Evolutionary conservation across 108 stramenopile genomes (phyloP).

Genomic region (Craspedostauros australis): DNA sequence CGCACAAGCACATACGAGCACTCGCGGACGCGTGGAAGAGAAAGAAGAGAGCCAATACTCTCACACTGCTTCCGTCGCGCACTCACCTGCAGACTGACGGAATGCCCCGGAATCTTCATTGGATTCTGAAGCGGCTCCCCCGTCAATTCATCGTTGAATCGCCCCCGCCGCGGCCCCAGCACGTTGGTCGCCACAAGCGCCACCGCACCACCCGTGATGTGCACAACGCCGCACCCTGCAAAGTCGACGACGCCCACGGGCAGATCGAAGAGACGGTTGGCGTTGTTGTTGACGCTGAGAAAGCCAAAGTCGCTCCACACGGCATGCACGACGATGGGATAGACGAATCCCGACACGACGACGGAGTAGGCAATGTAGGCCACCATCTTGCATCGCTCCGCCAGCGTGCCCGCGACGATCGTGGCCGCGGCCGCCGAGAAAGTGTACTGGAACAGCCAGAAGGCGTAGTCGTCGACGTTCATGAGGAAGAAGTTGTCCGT

Average conservation of each 20-base stretch:
- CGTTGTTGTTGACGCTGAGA: conserved; percentile 31
- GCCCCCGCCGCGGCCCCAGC: conserved; percentile 79
- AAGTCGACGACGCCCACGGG: conserved; percentile 83
- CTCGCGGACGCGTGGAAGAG: no score
- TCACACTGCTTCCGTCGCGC: no score
- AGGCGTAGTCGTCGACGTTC: conserved; percentile 25
- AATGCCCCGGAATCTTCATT: conserved; percentile 68
- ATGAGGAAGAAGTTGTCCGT: conserved; percentile 41
- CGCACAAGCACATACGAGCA: no score
- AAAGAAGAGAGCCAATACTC: no score
- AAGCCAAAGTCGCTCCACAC: conserved; percentile 75
- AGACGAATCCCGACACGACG: conserved; percentile 65
- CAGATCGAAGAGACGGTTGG: conserved; percentile 21
- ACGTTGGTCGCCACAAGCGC: conserved; percentile 75
- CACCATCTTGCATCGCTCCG: conserved; percentile 76
- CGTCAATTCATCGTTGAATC: conserved; percentile 65
- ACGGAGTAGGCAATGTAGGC: conserved; percentile 69
- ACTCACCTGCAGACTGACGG: conserved; percentile 60
- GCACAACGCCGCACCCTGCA: conserved; percentile 89
- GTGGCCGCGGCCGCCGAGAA: conserved; percentile 72
- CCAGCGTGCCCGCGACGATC: conserved; percentile 85
- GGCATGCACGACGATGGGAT: conserved; percentile 80
- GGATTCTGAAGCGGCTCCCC: conserved; percentile 57
- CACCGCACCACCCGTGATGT: conserved; percentile 83
- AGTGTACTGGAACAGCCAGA: conserved; percentile 68